Conservation (phyloP, 1,284 basidiomycete species). For the Neolentinus lepideus region DNA sequence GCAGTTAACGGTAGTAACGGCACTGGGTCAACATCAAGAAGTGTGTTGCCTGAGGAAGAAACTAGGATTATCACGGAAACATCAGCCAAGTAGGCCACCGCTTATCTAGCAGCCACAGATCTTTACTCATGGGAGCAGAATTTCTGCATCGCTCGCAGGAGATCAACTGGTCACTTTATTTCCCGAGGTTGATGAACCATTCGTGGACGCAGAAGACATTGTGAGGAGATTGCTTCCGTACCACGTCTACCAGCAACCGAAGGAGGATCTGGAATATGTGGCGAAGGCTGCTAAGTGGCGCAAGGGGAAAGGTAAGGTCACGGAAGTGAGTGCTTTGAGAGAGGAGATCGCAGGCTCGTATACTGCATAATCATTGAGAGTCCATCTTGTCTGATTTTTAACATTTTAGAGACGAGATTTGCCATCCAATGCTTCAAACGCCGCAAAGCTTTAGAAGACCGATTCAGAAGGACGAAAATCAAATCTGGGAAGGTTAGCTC, state of each 20-base stretch:
- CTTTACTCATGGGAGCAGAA: conserved; percentile 27
- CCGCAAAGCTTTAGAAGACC: conserved; percentile 42
- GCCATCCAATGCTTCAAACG: conserved; percentile 60
- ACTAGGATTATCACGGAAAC: conserved; percentile 20
- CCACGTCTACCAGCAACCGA: conserved; percentile 69
- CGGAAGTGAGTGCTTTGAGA: conserved; percentile 30
- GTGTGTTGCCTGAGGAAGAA: neutral
- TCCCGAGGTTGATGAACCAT: conserved; percentile 64
- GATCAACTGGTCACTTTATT: conserved; percentile 55
- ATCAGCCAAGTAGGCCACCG: conserved; percentile 35
- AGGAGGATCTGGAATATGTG: conserved; percentile 41
- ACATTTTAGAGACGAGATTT: conserved; percentile 51
- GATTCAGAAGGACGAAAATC: conserved; percentile 46
- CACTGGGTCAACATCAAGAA: neutral
- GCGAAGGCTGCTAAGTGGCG: conserved; percentile 16
- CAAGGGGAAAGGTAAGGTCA: conserved; percentile 52
- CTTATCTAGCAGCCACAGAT: neutral
- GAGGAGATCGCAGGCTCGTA: conserved; percentile 52
- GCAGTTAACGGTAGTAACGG: neutral
- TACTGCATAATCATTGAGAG: conserved; percentile 2
- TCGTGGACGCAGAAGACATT: conserved; percentile 50
- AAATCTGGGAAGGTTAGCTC: conserved; percentile 48
- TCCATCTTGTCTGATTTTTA: neutral
- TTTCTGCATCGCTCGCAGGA: conserved; percentile 44
- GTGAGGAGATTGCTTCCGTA: conserved; percentile 65